A percentile compares a stretch with the other conserved stretches of the same genome.
These are phyloP conservation scores for Quillaja saponaria DNA, from an alignment of 306 rosid genomes.

Conservation along the genomic window DNA sequence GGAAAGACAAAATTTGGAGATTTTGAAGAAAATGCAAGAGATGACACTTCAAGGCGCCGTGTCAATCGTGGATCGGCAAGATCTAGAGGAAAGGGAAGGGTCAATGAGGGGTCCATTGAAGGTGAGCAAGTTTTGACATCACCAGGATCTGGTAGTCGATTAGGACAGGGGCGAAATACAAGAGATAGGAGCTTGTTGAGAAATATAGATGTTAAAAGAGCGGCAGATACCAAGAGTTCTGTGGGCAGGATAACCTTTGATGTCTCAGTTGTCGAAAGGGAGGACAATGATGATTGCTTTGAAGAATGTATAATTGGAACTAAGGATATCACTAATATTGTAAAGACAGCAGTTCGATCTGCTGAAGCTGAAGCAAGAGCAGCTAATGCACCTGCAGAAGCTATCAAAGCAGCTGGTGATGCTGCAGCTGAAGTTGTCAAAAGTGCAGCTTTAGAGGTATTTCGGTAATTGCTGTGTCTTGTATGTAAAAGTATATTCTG, in stretches of 20 bases:
- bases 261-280: conserved; percentile 59
- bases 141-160: conserved; percentile 69
- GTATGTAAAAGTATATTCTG: not conserved
- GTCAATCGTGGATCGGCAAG: conserved; percentile 66
- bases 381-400: conserved; percentile 92
- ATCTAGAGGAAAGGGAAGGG: conserved; percentile 79
- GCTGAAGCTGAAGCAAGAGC: conserved; percentile 96
- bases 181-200: conserved; percentile 62
- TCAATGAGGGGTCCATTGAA: conserved; percentile 67
- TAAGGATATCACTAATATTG: conserved; percentile 71
- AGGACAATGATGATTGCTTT: conserved; percentile 78
- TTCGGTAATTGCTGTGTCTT: not conserved
- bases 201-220: conserved; percentile 57
- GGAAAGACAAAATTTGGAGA: conserved; percentile 69
- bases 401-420: conserved; percentile 92
- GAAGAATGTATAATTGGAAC: conserved; percentile 77
- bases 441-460: conserved; percentile 92
- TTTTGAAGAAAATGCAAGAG: conserved; percentile 73
- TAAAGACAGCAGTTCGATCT: conserved; percentile 79
- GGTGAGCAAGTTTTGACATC: conserved; percentile 65
- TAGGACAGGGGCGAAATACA: conserved; percentile 58
- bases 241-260: conserved; percentile 45
- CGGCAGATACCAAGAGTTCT: conserved; percentile 56
- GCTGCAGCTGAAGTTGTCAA: conserved; percentile 96
- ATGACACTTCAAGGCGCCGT: conserved; percentile 78